Base-by-base conservation (phyloP, 495 filamentous ascomycete species). In the Penicillium verhagenii region DNA sequence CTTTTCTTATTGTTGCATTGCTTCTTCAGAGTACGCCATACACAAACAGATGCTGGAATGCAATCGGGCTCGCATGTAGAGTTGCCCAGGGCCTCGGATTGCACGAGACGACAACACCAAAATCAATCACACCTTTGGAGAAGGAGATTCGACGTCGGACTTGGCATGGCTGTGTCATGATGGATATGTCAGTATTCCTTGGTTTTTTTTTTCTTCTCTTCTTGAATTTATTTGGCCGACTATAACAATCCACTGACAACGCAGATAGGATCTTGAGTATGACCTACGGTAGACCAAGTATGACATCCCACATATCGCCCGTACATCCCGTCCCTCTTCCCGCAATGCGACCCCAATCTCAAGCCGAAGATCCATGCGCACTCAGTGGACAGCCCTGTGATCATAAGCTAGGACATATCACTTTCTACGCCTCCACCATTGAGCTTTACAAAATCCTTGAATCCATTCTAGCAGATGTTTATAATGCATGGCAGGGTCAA, bases 101-200 rank as follows among this genome's bases (percentile, higher is more conserved):
- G 35, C 75, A 81, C 47, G 68, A 74, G 53, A 61, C 72, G 38
- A 45, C 65, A 0, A 57, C 57, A 6, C 54, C 59, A 5, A 47
- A 26, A 4, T 54, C 61, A n/a, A 56, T 63, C 11, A 61, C 64
- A 2, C 66, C 66, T 0, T 42, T 75, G 20, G 74, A 79, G 38
- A 58, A 38, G 1, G 76, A 81, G 38, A 70, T 78, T 11, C 65
- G 71, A n/a, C 58, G 70, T 29, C 69, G 77, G 4, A 75, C 73
- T 0, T 80, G 78, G 77, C 74, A 79, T 60, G 72, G 68, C 8
- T 80, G 78, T 54, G 72, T 79, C 1, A 66, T 76, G 14, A 61
- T 80, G 58, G 77, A 79, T 39, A 69, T 72, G 75, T 79, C 57
- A 49, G 72, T 65, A 4, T 14, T 21, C n/a, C 2, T 11, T 28